phyloP scores from a whole-genome alignment of 2,329 filamentous ascomycete genomes.

The Cordyceps militaris region DNA sequence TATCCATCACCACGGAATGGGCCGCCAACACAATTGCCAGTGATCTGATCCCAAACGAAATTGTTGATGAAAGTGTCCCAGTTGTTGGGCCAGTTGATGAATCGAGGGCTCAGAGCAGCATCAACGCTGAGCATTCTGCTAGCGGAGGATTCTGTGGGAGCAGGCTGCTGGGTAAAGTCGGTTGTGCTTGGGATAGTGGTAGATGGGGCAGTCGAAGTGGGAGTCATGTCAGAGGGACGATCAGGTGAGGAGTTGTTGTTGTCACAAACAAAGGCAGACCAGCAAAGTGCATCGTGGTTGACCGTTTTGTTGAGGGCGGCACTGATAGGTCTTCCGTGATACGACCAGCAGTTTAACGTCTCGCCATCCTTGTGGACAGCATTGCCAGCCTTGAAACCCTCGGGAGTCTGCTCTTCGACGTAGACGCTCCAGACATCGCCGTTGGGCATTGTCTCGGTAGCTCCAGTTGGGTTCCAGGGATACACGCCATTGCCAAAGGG shows the following conservation, averaged over 20 bases:
- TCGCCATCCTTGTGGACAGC: constrained; percentile 34
- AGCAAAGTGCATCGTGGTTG: constrained; percentile 31
- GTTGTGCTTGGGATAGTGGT: constrained; percentile 27
- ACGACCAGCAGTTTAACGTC: constrained; percentile 35
- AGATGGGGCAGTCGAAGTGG: constrained; percentile 28
- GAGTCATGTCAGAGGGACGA: constrained; percentile 29
- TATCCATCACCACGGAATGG: constrained; percentile 29
- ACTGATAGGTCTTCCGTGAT: constrained; percentile 33
- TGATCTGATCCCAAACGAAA: constrained; percentile 33
- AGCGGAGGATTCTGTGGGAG: constrained; percentile 24
- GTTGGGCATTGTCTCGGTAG: constrained; percentile 31
- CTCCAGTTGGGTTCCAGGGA: constrained; percentile 32
- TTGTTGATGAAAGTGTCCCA: constrained; percentile 34
- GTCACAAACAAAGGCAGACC: constrained; percentile 37
- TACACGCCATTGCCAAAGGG: constrained; percentile 32
- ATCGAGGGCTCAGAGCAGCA: constrained; percentile 30
- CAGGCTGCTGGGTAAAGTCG: constrained; percentile 23
- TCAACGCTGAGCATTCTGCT: constrained; percentile 26
- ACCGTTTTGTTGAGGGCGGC: constrained; percentile 32
- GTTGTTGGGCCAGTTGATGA: constrained; percentile 33
- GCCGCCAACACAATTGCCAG: constrained; percentile 27
- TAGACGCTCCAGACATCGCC: constrained; percentile 35
- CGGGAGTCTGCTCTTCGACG: constrained; percentile 34
- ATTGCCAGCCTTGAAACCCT: constrained; percentile 33
- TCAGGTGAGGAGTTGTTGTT: constrained; percentile 26